These are phyloP conservation scores for Penicillium chermesinum DNA, from an alignment of 495 filamentous ascomycete species.

Conservation along the genomic window DNA sequence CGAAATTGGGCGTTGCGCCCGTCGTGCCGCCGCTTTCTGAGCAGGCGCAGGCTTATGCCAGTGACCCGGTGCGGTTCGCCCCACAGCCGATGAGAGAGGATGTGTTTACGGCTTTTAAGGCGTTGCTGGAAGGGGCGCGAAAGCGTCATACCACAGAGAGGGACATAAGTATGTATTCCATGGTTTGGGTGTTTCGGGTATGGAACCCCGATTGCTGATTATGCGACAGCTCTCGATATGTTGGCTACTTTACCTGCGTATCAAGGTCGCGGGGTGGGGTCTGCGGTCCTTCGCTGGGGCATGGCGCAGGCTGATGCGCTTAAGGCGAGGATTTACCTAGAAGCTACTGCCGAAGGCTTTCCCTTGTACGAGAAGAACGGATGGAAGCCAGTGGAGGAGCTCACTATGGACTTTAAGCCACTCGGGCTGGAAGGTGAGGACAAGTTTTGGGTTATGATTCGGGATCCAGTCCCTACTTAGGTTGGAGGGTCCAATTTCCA, in stretches of 20 bases:
- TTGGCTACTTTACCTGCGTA: constrained; percentile 41
- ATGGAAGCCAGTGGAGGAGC: constrained; percentile 40
- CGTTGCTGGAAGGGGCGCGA: constrained; percentile 12
- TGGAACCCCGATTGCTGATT: background rate
- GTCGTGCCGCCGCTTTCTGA: constrained; percentile 14
- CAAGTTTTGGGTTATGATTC: constrained; percentile 20
- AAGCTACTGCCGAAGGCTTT: constrained; percentile 47
- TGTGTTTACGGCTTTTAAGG: constrained; percentile 11
- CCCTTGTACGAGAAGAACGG: constrained; percentile 52
- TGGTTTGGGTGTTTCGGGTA: background rate
- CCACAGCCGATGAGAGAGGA: constrained; percentile 20
- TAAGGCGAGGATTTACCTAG: constrained; percentile 45
- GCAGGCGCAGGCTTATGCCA: constrained; percentile 9
- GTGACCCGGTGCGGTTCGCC: constrained; percentile 10
- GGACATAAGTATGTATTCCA: constrained; percentile 20
- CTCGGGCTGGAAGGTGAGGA: constrained; percentile 20
- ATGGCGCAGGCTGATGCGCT: constrained; percentile 44
- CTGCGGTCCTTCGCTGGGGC: constrained; percentile 45
- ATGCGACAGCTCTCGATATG: constrained; percentile 36
- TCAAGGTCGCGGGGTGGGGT: constrained; percentile 48
- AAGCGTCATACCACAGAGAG: constrained; percentile 13
- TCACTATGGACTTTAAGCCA: constrained; percentile 25
- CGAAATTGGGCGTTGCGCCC: constrained; percentile 1
- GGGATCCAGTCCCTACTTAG: constrained; percentile 13
- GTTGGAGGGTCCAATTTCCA: background rate